phyloP scores from a whole-genome alignment of 768 basidiomycete species.

The Zangia roseola region DNA sequence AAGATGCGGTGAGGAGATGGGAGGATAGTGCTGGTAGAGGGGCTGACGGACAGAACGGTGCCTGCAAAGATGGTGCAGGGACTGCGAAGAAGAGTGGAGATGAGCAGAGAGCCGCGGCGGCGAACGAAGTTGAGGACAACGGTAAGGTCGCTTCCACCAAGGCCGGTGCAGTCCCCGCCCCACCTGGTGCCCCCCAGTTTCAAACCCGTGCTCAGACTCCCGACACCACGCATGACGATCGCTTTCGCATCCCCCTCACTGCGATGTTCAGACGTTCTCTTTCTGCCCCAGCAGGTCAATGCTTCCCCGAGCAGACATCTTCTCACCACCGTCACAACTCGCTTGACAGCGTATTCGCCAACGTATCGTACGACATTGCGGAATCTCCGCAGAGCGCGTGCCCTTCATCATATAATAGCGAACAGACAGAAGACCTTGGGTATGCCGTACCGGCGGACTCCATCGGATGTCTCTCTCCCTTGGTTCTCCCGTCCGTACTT shows the following conservation, averaged over 20 bases:
- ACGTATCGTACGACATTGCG: slow-evolving; percentile 30
- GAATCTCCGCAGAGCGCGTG: slow-evolving; percentile 18
- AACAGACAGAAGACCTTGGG: slow-evolving; percentile 22
- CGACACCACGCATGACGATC: slow-evolving; percentile 21
- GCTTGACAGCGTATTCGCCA: slow-evolving; percentile 30
- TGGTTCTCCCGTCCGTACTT: slow-evolving; percentile 32
- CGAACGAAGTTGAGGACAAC: slow-evolving; percentile 10
- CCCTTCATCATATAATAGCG: slow-evolving; percentile 10
- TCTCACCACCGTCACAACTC: slow-evolving; percentile 24
- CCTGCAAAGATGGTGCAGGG: slow-evolving; percentile 2
- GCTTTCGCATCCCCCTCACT: slow-evolving; percentile 52
- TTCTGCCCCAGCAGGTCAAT: slow-evolving; percentile 48
- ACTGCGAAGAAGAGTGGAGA: slow-evolving; percentile 20
- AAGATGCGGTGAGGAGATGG: slow-evolving; percentile 58
- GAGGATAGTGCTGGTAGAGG: slow-evolving; percentile 17
- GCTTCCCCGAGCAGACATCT: slow-evolving; percentile 6
- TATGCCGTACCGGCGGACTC: slow-evolving; percentile 23
- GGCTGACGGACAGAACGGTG: slow-evolving; percentile 1
- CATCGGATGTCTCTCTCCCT: slow-evolving; percentile 28
- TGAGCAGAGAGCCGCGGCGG: slow-evolving; percentile 19
- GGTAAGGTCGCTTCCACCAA: slow-evolving; percentile 5
- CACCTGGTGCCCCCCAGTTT: not conserved
- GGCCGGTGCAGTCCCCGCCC: not conserved
- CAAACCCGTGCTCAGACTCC: slow-evolving; percentile 30
- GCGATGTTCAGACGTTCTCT: slow-evolving; percentile 66